Evolutionary conservation across 768 basidiomycete species (phyloP).

Genomic region (Podaxis rugospora): DNA sequence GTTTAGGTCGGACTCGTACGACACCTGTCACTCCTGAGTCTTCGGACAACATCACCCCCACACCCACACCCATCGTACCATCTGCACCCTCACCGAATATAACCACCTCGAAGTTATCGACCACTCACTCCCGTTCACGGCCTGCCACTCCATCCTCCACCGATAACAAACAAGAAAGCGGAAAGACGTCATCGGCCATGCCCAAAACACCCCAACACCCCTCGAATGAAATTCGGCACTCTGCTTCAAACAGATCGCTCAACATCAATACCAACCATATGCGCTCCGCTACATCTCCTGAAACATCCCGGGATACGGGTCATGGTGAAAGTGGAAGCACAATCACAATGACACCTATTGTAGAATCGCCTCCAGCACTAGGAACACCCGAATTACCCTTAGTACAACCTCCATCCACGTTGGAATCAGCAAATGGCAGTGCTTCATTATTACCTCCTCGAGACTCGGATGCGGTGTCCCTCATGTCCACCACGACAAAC

Average conservation of each 20-base stretch:
- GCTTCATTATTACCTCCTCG: slow-evolving; percentile 11
- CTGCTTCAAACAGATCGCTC: slow-evolving; percentile 6
- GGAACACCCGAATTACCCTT: slow-evolving; percentile 25
- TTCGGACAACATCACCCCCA: slow-evolving; percentile 1
- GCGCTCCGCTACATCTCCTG: slow-evolving; percentile 26
- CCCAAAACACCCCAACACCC: neutral
- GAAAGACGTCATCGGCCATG: slow-evolving; percentile 10
- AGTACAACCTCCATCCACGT: neutral
- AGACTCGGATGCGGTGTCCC: slow-evolving; percentile 19
- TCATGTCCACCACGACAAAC: slow-evolving; percentile 21
- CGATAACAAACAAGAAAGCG: neutral
- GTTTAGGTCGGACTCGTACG: slow-evolving; percentile 9
- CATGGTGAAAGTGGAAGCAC: slow-evolving; percentile 10
- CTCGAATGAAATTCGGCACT: slow-evolving; percentile 1
- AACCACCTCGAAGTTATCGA: neutral
- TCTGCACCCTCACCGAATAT: neutral
- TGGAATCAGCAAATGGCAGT: slow-evolving; percentile 11
- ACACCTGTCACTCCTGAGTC: slow-evolving; percentile 1
- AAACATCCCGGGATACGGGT: slow-evolving; percentile 13
- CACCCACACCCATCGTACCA: neutral
- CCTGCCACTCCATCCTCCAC: neutral
- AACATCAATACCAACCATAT: slow-evolving; percentile 15
- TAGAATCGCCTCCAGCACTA: slow-evolving; percentile 43
- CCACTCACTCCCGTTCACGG: neutral
- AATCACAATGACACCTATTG: slow-evolving; percentile 28